Conservation (phyloP, 2,329 filamentous ascomycete genomes). For the Nectriaceae sp. region DNA sequence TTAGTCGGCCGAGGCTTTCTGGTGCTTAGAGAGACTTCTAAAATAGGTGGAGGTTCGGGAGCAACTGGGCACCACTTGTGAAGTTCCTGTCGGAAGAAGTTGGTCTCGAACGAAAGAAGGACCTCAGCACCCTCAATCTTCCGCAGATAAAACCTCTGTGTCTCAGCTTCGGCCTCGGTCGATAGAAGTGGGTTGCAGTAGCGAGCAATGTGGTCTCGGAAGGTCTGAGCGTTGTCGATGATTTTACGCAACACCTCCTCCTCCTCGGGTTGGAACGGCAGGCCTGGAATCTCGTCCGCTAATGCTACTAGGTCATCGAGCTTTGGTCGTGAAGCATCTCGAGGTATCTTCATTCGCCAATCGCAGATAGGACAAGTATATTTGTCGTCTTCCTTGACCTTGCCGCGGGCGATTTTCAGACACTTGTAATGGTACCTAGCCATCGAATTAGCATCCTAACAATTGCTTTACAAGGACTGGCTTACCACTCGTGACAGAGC, state of each 20-base stretch:
- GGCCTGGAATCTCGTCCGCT: constrained; percentile 75
- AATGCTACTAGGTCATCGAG: constrained; percentile 84
- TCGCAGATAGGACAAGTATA: constrained; percentile 99
- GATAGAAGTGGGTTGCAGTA: constrained; percentile 82
- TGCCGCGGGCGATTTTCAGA: constrained; percentile 94
- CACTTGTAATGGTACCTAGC: constrained; percentile 98
- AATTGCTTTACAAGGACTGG: constrained; percentile 17
- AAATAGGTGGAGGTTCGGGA: constrained; percentile 78
- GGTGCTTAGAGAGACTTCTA: constrained; percentile 87
- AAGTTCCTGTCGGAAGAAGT: constrained; percentile 93
- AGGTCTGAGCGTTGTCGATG: constrained; percentile 79
- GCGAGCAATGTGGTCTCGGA: constrained; percentile 77
- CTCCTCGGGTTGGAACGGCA: constrained; percentile 96
- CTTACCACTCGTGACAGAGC: constrained; percentile 94
- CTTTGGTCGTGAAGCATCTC: constrained; percentile 93
- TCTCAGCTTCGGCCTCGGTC: constrained; percentile 83
- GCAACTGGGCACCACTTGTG: constrained; percentile 95
- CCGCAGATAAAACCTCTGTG: constrained; percentile 90
- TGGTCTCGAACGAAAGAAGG: constrained; percentile 88
- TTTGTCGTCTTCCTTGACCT: constrained; percentile 97
- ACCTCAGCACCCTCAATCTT: constrained; percentile 98
- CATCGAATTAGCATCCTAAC: too few species aligned
- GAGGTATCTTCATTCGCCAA: constrained; percentile 94
- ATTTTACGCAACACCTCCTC: constrained; percentile 85
- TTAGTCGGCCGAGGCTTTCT: constrained; percentile 96